Evolutionary conservation across 129 eudicot species (phyloP).

Genomic region (Calendula officinalis): DNA sequence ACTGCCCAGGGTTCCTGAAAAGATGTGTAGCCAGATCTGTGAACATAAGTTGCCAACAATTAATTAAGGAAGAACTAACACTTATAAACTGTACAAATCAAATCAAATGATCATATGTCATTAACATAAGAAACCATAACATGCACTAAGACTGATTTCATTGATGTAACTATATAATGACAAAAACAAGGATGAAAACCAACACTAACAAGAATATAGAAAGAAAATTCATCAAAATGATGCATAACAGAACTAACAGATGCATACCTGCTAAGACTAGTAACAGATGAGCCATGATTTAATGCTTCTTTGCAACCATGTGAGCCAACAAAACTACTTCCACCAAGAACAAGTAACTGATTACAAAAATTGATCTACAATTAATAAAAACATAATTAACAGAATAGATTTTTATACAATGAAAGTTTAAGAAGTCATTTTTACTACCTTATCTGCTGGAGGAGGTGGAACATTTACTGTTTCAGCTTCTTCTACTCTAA

Average conservation of each 20-base stretch:
- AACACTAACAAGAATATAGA: too few species aligned
- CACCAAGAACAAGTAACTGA: conserved; percentile 92
- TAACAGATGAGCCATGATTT: conserved; percentile 64
- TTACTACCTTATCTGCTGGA: conserved; percentile 68
- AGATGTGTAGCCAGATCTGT: conserved; percentile 80
- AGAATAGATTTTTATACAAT: neutral
- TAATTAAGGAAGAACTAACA: neutral
- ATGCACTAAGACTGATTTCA: neutral
- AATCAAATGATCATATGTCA: neutral
- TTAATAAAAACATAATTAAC: neutral
- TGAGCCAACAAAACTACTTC: conserved; percentile 95
- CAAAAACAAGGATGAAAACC: neutral
- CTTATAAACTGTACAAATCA: neutral
- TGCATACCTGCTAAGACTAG: conserved; percentile 90
- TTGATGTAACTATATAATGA: neutral
- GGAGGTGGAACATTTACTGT: conserved; percentile 71
- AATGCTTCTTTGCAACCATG: conserved; percentile 86
- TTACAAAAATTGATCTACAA: conserved; percentile 2
- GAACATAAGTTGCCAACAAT: conserved; percentile 13
- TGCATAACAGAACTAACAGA: neutral
- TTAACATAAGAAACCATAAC: neutral
- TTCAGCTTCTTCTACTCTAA: conserved; percentile 73
- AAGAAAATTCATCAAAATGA: neutral
- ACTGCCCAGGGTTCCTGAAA: conserved; percentile 82
- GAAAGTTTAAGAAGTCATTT: neutral